A percentile compares a stretch with the other conserved stretches of the same genome.
phyloP scores from a whole-genome alignment of 306 rosid genomes.

The Carpinus viminea region DNA sequence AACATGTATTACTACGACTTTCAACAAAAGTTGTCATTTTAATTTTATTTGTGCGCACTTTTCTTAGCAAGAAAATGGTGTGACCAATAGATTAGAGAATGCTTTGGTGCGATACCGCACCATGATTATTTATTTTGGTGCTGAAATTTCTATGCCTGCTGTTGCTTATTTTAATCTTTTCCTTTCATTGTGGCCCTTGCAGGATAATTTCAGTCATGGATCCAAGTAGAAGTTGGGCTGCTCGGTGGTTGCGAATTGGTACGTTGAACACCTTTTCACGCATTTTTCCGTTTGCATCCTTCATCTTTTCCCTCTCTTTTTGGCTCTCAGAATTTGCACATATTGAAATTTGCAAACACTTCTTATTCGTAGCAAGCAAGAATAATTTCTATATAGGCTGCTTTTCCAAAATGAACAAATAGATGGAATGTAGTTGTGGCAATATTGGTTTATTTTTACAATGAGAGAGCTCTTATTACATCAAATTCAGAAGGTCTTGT shows the following conservation, averaged over 20 bases:
- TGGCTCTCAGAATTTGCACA: no score
- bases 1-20: background rate
- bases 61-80: background rate
- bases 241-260: slow-evolving; percentile 94
- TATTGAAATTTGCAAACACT: background rate
- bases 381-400: background rate
- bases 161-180: slow-evolving; percentile 3
- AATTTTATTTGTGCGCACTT: background rate
- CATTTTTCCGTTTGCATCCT: background rate
- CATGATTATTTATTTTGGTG: background rate
- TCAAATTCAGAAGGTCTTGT: background rate
- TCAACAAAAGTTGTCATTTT: no score
- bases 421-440: background rate
- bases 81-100: background rate
- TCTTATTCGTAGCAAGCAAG: background rate
- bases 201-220: slow-evolving; percentile 94
- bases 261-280: slow-evolving; percentile 22
- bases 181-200: slow-evolving; percentile 6
- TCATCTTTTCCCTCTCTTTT: background rate
- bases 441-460: background rate
- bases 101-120: background rate
- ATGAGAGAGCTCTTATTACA: background rate
- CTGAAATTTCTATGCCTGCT: background rate
- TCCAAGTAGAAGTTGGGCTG: slow-evolving; percentile 91
- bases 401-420: background rate